Evolutionary conservation across 2,329 filamentous ascomycete species (phyloP).

Genomic region (Reticulascus tulasneorum): DNA sequence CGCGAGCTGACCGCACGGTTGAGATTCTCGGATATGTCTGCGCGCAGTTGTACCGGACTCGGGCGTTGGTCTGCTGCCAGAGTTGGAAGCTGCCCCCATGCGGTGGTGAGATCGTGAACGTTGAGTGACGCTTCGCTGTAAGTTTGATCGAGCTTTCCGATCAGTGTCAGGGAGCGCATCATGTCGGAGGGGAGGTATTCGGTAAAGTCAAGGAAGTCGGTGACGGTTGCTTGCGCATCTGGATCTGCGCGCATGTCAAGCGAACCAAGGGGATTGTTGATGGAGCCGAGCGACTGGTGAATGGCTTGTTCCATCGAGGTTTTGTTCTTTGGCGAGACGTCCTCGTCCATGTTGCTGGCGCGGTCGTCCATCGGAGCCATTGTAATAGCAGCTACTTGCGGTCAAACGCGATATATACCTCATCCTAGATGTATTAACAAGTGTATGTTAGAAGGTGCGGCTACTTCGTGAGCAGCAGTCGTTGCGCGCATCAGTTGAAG

Average conservation of each 20-base stretch:
- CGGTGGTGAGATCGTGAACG: constrained; percentile 52
- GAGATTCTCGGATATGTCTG: constrained; percentile 56
- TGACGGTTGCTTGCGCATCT: constrained; percentile 65
- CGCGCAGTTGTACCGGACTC: constrained; percentile 47
- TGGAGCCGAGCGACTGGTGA: constrained; percentile 22
- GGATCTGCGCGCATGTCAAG: constrained; percentile 56
- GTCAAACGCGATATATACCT: constrained; percentile 1
- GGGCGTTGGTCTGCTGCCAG: constrained; percentile 43
- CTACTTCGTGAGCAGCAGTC: too few species aligned
- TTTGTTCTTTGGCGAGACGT: constrained; percentile 31
- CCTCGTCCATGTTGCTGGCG: constrained; percentile 23
- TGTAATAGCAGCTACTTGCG: neutral
- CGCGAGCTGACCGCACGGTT: constrained; percentile 52
- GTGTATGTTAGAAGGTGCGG: too few species aligned
- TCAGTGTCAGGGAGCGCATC: constrained; percentile 60
- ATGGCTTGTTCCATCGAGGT: constrained; percentile 23
- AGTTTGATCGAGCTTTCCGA: constrained; percentile 58
- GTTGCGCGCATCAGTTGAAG: constrained; percentile 8
- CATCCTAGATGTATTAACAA: neutral
- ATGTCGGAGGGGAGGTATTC: constrained; percentile 67
- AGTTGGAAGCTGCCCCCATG: constrained; percentile 53
- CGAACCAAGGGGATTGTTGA: constrained; percentile 35
- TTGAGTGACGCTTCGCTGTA: constrained; percentile 53
- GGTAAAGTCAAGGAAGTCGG: constrained; percentile 66
- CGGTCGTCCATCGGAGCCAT: constrained; percentile 17